Evolutionary conservation across 352 stramenopile species (phyloP), one percentile per base, ranked within the genome.

Genomic region (Pythium vanterpoolii): DNA sequence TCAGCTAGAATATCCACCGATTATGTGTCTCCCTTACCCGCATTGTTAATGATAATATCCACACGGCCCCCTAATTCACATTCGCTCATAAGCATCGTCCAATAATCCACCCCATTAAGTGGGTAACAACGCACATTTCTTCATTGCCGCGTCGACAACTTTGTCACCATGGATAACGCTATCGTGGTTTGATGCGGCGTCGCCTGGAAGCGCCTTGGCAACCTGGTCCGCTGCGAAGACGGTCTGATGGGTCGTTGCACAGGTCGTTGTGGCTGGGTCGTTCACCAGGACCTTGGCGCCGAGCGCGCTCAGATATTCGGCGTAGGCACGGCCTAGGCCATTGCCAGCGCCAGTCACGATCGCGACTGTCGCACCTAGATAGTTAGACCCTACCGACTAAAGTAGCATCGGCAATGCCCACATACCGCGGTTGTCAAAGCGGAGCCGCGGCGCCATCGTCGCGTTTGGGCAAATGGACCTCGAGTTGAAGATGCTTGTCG

Each of bases 1-100:
- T 21, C 43, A 50, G 34, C n/a, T 13, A 56, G 9, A 44, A 24
- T 13, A n/a, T 5, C 19, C 40, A 14, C 18, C 10, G 38, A 39
- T n/a, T 26, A 21, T 48, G 7, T 27, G 19, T 19, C 24, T 34
- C 21, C 28, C 50, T 14, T 31, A 53, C 84, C 94, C 7, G 94
- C 94, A 67, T 98, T 98, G 72, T 98, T 98, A 43, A 98, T 73
- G 9, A 98, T 63, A 36, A 97, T 86, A 62, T 98, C 94, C 48
- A 97, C 77, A 10, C 82, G 72, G 0, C 88, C 93, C 73, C 77
- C 79, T 89, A 48, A 28, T 9, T 28, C 21, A 28, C n/a, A 46
- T 46, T 46, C 3, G 3, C 18, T 27, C 40, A 8, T 46, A 19
- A 46, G 40, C 24, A 45, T 38, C 5, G 5, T 30, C 11, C 30